These are phyloP conservation scores for Speleostelium caveatum DNA, from an alignment of 78 protist species.

Conservation along the genomic window DNA sequence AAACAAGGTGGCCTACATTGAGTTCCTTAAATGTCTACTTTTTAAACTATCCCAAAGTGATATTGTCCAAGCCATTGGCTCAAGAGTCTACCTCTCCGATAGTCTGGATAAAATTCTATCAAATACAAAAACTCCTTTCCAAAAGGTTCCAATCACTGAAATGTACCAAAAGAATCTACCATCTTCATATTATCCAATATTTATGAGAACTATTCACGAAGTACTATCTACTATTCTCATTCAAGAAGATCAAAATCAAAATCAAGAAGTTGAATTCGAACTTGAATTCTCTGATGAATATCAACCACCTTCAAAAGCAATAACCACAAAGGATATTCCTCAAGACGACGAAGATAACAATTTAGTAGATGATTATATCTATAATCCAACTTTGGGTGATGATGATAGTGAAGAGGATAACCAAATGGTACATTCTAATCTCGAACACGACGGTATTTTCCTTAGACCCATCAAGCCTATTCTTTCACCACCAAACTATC, in stretches of 20 bases:
- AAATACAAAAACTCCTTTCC: neutral
- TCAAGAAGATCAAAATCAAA: neutral
- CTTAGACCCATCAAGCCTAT: neutral
- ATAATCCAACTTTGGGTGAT: neutral
- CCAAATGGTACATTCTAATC: neutral
- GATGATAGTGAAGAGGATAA: neutral
- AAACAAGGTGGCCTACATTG: neutral
- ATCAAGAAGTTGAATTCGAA: neutral
- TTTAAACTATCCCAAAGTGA: neutral
- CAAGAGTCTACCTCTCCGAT: neutral
- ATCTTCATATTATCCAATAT: neutral
- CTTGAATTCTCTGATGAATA: neutral
- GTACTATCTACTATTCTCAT: conserved; percentile 10
- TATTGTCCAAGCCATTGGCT: neutral
- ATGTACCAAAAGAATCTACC: neutral
- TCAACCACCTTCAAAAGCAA: neutral
- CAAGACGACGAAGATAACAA: neutral
- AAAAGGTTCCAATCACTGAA: neutral
- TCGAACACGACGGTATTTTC: neutral
- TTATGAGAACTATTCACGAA: conserved; percentile 39
- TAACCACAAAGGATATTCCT: neutral
- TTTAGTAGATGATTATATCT: neutral
- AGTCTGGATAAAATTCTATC: neutral
- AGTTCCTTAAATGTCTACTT: neutral
- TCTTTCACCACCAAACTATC: no score